phyloP scores from a whole-genome alignment of 1,284 basidiomycete genomes.

The Gastroboletus turbinatus region DNA sequence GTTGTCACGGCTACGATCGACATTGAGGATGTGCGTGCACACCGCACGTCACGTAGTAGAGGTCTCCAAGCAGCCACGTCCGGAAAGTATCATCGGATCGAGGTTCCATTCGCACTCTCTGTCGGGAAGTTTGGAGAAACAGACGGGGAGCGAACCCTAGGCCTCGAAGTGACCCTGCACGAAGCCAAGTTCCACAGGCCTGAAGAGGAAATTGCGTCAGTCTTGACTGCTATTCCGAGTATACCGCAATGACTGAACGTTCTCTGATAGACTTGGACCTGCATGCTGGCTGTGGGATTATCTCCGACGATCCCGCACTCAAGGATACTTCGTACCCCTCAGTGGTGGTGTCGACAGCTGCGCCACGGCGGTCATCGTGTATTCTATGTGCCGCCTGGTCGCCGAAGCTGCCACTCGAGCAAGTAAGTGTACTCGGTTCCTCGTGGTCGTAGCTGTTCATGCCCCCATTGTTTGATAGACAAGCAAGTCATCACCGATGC shows the following conservation, averaged over 20 bases:
- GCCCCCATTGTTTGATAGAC: constrained; percentile 46
- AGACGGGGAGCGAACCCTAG: constrained; percentile 50
- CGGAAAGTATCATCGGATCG: constrained; percentile 74
- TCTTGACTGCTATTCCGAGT: neutral
- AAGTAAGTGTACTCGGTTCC: constrained; percentile 45
- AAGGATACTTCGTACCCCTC: constrained; percentile 95
- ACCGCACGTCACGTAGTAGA: constrained; percentile 78
- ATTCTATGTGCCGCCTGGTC: constrained; percentile 94
- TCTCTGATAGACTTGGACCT: constrained; percentile 75
- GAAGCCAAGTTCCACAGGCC: constrained; percentile 82
- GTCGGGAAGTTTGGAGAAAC: constrained; percentile 63
- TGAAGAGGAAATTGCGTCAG: constrained; percentile 97
- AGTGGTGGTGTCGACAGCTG: constrained; percentile 99
- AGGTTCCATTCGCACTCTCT: constrained; percentile 76
- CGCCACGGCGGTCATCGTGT: constrained; percentile 93
- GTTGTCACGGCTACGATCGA: constrained; percentile 95
- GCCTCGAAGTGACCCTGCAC: constrained; percentile 45
- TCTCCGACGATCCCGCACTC: constrained; percentile 87
- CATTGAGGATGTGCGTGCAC: constrained; percentile 90
- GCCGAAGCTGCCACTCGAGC: constrained; percentile 69
- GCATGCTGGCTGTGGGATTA: constrained; percentile 99
- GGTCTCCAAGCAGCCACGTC: constrained; percentile 86
- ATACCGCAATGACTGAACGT: constrained; percentile 2
- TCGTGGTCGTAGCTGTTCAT: neutral
- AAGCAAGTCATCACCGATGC: constrained; percentile 90